Percentiles rank a stretch among this genome's conserved stretches.
These are phyloP conservation scores for Catunica adiposa DNA, from an alignment of 2,329 filamentous ascomycete species.

Conservation along the genomic window DNA sequence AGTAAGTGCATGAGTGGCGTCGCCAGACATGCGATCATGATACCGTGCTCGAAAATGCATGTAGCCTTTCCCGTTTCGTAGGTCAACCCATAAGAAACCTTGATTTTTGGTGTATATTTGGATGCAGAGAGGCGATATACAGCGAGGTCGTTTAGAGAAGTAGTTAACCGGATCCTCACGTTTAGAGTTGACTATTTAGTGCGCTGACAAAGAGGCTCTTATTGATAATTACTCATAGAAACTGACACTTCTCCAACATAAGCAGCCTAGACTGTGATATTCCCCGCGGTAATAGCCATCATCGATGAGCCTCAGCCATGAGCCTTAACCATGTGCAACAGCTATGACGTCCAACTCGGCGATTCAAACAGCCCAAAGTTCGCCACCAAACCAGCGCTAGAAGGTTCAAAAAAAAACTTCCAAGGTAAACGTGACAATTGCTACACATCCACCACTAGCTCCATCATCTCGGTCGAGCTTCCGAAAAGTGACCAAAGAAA, in stretches of 20 bases:
- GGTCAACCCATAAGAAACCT: neutral
- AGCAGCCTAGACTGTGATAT: neutral
- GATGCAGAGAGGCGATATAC: neutral
- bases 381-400: neutral
- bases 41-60: neutral
- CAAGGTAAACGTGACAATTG: too few species aligned
- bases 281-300: neutral
- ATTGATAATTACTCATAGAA: neutral
- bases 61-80: neutral
- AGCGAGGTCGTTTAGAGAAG: neutral
- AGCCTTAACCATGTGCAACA: neutral
- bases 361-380: neutral
- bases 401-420: neutral
- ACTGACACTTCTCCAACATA: neutral
- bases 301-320: neutral
- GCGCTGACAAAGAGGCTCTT: neutral
- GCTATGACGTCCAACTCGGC: neutral
- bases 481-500: too few species aligned
- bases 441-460: too few species aligned
- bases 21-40: too few species aligned
- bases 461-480: too few species aligned
- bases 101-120: neutral
- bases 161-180: neutral
- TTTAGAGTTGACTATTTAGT: neutral
- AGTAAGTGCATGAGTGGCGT: neutral